These are phyloP conservation scores for Neofusicoccum sp. DNA, from an alignment of 2,329 filamentous ascomycete species.

Conservation along the genomic window DNA sequence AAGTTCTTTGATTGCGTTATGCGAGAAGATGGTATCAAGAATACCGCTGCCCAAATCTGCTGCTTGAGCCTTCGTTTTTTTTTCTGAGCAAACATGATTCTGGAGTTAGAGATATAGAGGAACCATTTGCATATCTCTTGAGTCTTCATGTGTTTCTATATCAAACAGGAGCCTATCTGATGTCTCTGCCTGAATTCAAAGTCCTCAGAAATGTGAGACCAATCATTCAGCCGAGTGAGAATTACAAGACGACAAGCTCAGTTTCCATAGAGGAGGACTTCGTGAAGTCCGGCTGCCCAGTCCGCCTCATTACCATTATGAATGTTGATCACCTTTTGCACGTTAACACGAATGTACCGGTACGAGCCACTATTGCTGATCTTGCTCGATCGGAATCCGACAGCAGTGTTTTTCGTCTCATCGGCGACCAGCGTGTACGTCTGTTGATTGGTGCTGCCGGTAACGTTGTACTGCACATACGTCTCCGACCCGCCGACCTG, in stretches of 20 bases:
- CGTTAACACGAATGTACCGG: constrained; percentile 1
- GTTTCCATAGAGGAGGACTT: not conserved
- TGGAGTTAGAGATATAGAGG: too few relatives aligned
- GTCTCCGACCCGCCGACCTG: constrained; percentile 27
- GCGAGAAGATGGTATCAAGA: constrained; percentile 18
- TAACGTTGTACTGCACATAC: constrained; percentile 27
- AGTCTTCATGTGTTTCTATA: too few relatives aligned
- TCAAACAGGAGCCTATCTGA: too few relatives aligned
- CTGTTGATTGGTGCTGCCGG: constrained; percentile 22
- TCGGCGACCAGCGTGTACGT: not conserved
- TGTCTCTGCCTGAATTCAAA: too few relatives aligned
- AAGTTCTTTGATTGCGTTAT: constrained; percentile 24
- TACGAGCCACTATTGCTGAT: not conserved
- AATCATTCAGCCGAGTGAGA: too few relatives aligned
- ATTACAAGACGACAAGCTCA: not conserved
- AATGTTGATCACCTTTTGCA: constrained; percentile 11
- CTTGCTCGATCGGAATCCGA: constrained; percentile 2
- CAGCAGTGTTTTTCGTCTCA: constrained; percentile 3
- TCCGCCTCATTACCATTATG: constrained; percentile 13
- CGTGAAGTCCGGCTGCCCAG: constrained; percentile 2
- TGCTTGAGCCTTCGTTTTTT: too few relatives aligned
- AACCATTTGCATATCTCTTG: too few relatives aligned
- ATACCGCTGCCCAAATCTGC: too few relatives aligned
- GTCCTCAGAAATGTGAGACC: too few relatives aligned
- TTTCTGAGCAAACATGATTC: too few relatives aligned